Evolutionary conservation across 345 rosid genomes (phyloP).

Genomic region (Nephelium lappaceum): DNA sequence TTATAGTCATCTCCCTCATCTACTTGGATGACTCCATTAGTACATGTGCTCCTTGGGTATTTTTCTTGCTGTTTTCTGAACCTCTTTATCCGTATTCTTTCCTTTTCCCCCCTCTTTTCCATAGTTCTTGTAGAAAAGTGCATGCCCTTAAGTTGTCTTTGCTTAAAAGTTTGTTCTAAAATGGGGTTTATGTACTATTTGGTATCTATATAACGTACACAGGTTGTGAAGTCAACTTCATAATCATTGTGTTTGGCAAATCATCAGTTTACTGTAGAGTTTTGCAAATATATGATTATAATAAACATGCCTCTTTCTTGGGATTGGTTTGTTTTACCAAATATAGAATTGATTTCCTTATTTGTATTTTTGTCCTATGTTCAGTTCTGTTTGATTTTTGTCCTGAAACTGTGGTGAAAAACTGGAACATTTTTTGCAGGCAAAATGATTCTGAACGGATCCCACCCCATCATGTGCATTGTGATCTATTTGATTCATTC

Average conservation of each 20-base stretch:
- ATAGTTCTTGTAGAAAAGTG: neutral
- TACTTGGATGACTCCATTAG: neutral
- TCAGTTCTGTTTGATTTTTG: neutral
- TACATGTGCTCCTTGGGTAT: neutral
- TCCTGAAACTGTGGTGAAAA: no score
- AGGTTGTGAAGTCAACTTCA: neutral
- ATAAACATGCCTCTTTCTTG: neutral
- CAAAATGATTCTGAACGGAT: conserved; percentile 32
- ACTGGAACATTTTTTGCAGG: conserved; percentile 66
- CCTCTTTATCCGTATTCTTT: neutral
- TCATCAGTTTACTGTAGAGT: no score
- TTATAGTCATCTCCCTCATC: no score
- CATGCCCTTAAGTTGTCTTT: no score
- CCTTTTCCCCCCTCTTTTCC: neutral
- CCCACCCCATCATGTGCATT: conserved; percentile 29
- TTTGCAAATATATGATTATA: neutral
- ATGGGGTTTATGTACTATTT: no score
- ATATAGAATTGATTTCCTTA: neutral
- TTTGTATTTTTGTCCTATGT: neutral
- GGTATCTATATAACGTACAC: no score
- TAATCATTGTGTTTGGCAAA: no score
- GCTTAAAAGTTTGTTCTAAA: no score
- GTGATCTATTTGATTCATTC: conserved; percentile 57
- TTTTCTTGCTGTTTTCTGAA: neutral
- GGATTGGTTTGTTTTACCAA: neutral